Evolutionary conservation across 2,329 filamentous ascomycete genomes (phyloP), one percentile per base, ranked within the genome.

Genomic region (Penicillium occitanis): DNA sequence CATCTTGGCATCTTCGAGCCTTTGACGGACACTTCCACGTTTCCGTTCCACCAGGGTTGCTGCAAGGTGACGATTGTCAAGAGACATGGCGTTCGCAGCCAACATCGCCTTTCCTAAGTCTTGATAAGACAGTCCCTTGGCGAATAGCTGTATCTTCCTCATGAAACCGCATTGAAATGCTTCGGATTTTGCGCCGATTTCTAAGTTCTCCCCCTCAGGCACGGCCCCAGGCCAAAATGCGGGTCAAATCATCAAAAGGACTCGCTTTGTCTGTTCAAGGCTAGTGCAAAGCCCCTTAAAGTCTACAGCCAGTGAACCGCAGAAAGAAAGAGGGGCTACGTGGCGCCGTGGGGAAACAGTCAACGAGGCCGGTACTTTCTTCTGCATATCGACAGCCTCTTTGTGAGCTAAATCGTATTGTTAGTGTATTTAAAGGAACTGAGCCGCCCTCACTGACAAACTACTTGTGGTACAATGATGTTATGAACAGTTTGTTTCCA

Each of bases 271-370:
- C 53, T 57, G 53, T 57, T 57, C 53, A 7, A 25, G 33, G 33
- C 53, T 57, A 57, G 53, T 40, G 53, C 33, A 14, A 40, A 13
- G 53, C 53, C 53, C 53, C 17, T 55, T 17, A 14, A 57, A 40
- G 33, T 37, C 33, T 53, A n/a, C 25, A 51, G 25, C 46, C 46
- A 48, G 46, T 50, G 44, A 51, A 51, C 48, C 48, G 30, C 50
- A 53, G n/a, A 57, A 37, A 57, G 53, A 57, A 37, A 40, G 33
- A 40, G 53, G 53, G 53, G 53, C 53, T 22, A 40, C 53, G 53
- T 57, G 53, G 53, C 53, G 53, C 53, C 53, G 53, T 57, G 53
- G 53, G 53, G 53, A 57, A 57, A 37, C n/a, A 4, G 48, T 53
- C 51, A 55, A 30, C 51, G 51, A 55, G 28, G n/a, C n/a, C 33